Evolutionary conservation across 73 alveolate species (phyloP), one percentile per base, ranked within the genome.

Genomic region (Symbiodinium natans): DNA sequence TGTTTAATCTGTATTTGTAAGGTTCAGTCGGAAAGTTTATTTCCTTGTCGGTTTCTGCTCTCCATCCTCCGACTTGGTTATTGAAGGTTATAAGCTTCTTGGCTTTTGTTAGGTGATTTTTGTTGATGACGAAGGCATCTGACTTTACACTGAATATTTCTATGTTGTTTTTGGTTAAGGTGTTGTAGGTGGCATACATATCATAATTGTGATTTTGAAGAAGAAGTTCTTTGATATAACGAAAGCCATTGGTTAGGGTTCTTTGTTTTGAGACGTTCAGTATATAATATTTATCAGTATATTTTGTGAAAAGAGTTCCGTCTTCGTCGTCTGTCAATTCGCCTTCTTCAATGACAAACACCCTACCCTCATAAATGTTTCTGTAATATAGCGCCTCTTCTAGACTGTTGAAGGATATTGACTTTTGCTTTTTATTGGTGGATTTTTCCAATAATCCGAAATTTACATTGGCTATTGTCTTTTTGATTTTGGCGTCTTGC

Each of bases 121-220:
- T n/a, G n/a, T n/a, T n/a, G n/a, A n/a, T n/a, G n/a, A n/a, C n/a
- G n/a, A n/a, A n/a, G n/a, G n/a, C n/a, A n/a, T n/a, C n/a, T n/a
- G n/a, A n/a, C n/a, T n/a, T n/a, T n/a, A n/a, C n/a, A n/a, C n/a
- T n/a, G n/a, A 59, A 82, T 0, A 82, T 54, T 82, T 41, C 41
- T 38, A 82, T 40, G 68, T 82, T 82, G 41, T 82, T 82, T 54
- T 41, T 54, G n/a, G 41, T 25, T 54, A 82, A 41, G 31, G 40
- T 82, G 21, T 82, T 54, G 48, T 82, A 40, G 0, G 90, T 54
- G 40, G 38, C 90, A 82, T 82, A 82, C 71, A 82, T 82, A 82
- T 33, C 41, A 38, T 38, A 82, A 82, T 82, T 82, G 40, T 41
- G 90, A 48, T 38, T 82, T 46, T 82, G 90, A 23, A 59, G 34